phyloP scores from a whole-genome alignment of 352 stramenopile genomes.

The Aphanomyces euteiches region DNA sequence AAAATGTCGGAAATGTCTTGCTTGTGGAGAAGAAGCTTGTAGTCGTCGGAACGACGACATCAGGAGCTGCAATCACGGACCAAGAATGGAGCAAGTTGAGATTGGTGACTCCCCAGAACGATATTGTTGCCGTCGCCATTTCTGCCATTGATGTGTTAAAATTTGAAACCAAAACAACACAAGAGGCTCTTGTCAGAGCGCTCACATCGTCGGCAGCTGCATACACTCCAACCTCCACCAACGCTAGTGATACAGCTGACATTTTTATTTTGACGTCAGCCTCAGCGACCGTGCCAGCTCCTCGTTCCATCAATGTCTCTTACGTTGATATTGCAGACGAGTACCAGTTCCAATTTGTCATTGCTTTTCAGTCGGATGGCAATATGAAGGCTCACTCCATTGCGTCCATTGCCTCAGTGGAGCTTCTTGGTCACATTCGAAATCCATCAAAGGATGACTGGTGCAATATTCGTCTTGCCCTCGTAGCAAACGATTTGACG shows the following conservation, averaged over 20 bases:
- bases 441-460: conserved; percentile 4
- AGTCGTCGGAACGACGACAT: conserved; percentile 6
- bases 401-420: conserved; percentile 8
- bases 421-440: conserved; percentile 13
- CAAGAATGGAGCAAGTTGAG: conserved; percentile 9
- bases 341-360: conserved; percentile 25
- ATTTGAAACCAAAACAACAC: conserved; percentile 4
- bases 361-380: conserved; percentile 8
- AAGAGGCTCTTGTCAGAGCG: conserved; percentile 3
- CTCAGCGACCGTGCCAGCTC: background rate
- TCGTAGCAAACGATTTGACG: conserved; percentile 11
- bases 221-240: background rate
- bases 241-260: background rate
- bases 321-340: conserved; percentile 13
- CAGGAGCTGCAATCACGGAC: background rate
- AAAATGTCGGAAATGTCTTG: conserved; percentile 12
- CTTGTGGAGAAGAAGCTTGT: conserved; percentile 21
- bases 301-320: background rate
- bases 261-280: background rate
- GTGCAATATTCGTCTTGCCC: background rate
- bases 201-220: background rate
- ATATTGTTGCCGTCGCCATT: conserved; percentile 6
- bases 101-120: background rate
- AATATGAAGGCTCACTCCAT: conserved; percentile 13
- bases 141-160: background rate